These are phyloP conservation scores for Roridomyces roridus DNA, from an alignment of 768 basidiomycete genomes.

Conservation along the genomic window DNA sequence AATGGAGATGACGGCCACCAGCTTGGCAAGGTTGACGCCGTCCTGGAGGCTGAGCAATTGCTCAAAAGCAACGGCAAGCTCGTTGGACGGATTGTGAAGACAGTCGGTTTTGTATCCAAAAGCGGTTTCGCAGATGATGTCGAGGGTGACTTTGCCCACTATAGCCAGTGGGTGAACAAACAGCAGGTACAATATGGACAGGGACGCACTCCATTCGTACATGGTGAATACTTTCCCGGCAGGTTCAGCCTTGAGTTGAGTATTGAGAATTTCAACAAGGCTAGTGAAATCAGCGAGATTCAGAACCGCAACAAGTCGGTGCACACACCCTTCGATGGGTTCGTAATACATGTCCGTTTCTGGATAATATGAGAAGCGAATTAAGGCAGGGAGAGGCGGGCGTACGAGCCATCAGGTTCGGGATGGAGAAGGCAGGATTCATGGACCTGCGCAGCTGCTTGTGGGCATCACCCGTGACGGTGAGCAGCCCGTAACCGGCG, in stretches of 20 bases:
- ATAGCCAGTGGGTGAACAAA: background rate
- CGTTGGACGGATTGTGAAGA: conserved; percentile 49
- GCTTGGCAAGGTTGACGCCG: conserved; percentile 39
- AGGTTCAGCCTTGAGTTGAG: conserved; percentile 33
- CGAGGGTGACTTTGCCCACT: conserved; percentile 58
- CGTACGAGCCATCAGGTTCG: conserved; percentile 47
- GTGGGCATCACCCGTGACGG: conserved; percentile 55
- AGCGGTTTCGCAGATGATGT: conserved; percentile 55
- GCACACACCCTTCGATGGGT: conserved; percentile 46
- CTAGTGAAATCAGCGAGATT: conserved; percentile 24
- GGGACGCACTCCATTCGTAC: conserved; percentile 51
- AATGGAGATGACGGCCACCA: conserved; percentile 31
- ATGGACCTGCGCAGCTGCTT: conserved; percentile 56
- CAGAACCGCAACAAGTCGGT: no score
- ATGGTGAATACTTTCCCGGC: conserved; percentile 30
- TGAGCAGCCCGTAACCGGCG: conserved; percentile 52
- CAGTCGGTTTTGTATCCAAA: conserved; percentile 53
- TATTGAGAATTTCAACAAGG: conserved; percentile 44
- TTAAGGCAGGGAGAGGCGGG: background rate
- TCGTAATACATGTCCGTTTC: conserved; percentile 55
- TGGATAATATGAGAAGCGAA: conserved; percentile 19
- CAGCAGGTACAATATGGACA: background rate
- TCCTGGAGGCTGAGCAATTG: conserved; percentile 45
- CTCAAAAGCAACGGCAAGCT: conserved; percentile 53
- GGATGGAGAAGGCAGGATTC: conserved; percentile 58